Percentiles rank a stretch among this genome's conserved stretches.
Conservation (phyloP, 208 protist species). For the Leptomonas pyrrhocoris region DNA sequence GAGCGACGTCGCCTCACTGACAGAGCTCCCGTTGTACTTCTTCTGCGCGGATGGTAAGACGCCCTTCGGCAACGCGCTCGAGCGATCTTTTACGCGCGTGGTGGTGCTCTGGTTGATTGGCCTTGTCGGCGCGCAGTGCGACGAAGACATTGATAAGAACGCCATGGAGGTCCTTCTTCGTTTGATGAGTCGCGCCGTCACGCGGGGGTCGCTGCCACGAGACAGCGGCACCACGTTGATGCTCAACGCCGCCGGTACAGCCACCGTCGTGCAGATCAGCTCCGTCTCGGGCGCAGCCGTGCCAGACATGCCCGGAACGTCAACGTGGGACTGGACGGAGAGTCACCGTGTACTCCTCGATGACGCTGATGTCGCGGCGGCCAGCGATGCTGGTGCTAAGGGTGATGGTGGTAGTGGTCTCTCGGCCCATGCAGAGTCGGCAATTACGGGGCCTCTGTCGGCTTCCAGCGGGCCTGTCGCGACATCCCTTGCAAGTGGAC, state of each 20-base stretch:
- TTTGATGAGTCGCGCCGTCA: conserved; percentile 45
- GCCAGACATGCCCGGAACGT: background rate
- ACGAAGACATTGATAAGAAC: conserved; percentile 68
- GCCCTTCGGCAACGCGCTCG: conserved; percentile 24
- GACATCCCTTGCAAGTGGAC: conserved; percentile 1
- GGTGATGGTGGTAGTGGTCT: background rate
- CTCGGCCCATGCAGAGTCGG: background rate
- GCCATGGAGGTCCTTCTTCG: conserved; percentile 66
- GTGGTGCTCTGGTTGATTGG: conserved; percentile 60
- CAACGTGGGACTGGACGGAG: conserved; percentile 15
- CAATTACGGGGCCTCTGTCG: background rate
- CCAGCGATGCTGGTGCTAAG: background rate
- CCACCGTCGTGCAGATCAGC: conserved; percentile 27
- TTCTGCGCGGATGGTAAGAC: conserved; percentile 29
- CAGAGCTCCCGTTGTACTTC: conserved; percentile 70
- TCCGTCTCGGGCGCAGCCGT: conserved; percentile 11
- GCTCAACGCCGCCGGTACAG: conserved; percentile 16
- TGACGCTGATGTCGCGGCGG: background rate
- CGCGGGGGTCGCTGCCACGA: conserved; percentile 40
- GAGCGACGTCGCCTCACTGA: conserved; percentile 60
- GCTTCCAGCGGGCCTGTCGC: background rate
- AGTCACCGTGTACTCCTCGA: conserved; percentile 4
- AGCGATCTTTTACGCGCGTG: conserved; percentile 53
- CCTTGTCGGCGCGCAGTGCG: conserved; percentile 50
- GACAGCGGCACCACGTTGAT: conserved; percentile 33